These are phyloP conservation scores for Acanthamoeba lugdunensis DNA, from an alignment of 208 protist species.

Conservation along the genomic window DNA sequence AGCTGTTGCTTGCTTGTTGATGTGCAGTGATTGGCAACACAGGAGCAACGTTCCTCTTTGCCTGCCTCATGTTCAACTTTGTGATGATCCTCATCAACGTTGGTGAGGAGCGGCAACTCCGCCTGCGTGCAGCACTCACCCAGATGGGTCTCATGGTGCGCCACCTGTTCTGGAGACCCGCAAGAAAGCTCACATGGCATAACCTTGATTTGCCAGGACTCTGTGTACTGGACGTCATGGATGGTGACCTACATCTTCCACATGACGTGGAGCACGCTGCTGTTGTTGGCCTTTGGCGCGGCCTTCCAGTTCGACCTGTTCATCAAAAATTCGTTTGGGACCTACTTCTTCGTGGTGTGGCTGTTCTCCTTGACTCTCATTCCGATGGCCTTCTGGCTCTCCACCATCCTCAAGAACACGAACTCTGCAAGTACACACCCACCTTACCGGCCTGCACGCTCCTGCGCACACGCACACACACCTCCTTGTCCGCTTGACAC, in stretches of 20 bases:
- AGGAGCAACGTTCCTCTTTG: conserved; percentile 80
- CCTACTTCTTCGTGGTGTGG: conserved; percentile 82
- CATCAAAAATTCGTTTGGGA: conserved; percentile 77
- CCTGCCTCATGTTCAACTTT: conserved; percentile 82
- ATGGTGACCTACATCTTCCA: conserved; percentile 69
- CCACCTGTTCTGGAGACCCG: no score
- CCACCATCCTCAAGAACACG: conserved; percentile 70
- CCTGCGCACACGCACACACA: background rate
- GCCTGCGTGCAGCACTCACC: conserved; percentile 82
- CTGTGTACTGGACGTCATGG: conserved; percentile 81
- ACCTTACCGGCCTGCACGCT: background rate
- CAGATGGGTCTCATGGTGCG: conserved; percentile 81
- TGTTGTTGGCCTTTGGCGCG: conserved; percentile 74
- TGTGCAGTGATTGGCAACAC: conserved; percentile 46
- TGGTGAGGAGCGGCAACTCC: conserved; percentile 78
- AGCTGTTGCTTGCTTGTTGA: no score
- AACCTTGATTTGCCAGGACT: conserved; percentile 47
- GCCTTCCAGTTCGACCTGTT: conserved; percentile 76
- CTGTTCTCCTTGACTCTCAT: conserved; percentile 80
- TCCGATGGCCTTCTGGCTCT: conserved; percentile 76
- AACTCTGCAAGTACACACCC: conserved; percentile 28
- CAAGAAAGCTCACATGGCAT: background rate
- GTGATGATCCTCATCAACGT: conserved; percentile 78
- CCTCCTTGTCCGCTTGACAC: no score
- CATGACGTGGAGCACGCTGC: conserved; percentile 24